A percentile compares a stretch with the other conserved stretches of the same genome.
phyloP scores from a whole-genome alignment of 306 rosid genomes.

The Gastrolobium villosum region DNA sequence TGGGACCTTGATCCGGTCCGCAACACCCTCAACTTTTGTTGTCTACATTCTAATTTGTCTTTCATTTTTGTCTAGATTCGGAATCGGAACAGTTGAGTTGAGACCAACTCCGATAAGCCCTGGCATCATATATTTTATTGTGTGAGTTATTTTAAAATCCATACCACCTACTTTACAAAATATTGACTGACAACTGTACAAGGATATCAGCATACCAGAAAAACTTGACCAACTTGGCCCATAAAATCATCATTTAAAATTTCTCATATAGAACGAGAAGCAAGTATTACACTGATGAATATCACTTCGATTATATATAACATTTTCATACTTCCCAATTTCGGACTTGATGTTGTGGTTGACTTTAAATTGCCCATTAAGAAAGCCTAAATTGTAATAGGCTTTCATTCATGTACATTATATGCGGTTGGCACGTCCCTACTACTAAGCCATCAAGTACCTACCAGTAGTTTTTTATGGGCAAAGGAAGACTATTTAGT shows the following conservation, averaged over 20 bases:
- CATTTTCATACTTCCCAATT: not conserved
- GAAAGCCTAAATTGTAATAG: not conserved
- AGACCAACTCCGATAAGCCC: too few species aligned
- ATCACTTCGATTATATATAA: not conserved
- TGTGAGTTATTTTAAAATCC: not conserved
- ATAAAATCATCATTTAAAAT: not conserved
- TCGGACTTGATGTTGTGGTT: not conserved
- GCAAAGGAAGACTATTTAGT: not conserved
- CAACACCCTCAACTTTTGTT: too few species aligned
- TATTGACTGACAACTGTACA: not conserved
- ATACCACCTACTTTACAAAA: not conserved
- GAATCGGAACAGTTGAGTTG: too few species aligned
- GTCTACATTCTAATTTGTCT: too few species aligned
- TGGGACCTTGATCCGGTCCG: too few species aligned
- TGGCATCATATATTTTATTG: too few species aligned
- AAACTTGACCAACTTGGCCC: slow-evolving; percentile 8
- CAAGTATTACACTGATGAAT: not conserved
- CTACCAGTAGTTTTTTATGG: not conserved
- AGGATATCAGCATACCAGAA: not conserved
- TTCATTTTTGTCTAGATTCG: too few species aligned
- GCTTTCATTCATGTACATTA: not conserved
- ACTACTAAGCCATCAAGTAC: not conserved
- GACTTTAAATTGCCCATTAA: not conserved
- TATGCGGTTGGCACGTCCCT: slow-evolving; percentile 39
- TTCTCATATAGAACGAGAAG: not conserved